These are phyloP conservation scores for Penicillium expansum DNA, from an alignment of 2,329 filamentous ascomycete genomes.

Conservation along the genomic window DNA sequence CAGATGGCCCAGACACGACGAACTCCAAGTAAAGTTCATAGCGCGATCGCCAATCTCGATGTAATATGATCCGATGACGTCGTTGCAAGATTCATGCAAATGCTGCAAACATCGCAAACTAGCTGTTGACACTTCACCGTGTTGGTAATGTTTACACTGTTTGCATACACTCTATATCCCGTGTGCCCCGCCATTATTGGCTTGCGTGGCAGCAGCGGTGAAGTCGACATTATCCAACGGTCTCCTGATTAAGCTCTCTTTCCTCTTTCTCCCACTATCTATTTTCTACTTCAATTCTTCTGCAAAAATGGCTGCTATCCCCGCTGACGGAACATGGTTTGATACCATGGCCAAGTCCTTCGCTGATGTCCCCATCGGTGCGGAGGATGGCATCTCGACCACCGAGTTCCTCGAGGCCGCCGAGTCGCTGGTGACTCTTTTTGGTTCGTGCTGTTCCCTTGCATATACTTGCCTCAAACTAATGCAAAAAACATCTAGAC, in stretches of 20 bases:
- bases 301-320: conserved; percentile 44
- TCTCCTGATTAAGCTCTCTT: conserved; percentile 12
- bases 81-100: conserved; percentile 3
- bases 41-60: conserved; percentile 19
- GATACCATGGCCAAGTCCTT: conserved; percentile 83
- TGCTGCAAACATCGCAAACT: conserved; percentile 14
- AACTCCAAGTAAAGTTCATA: conserved; percentile 4
- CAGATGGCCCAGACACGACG: conserved; percentile 14
- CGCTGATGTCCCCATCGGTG: conserved; percentile 73
- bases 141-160: conserved; percentile 30
- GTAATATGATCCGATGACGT: conserved; percentile 33
- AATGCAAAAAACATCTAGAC: conserved; percentile 43
- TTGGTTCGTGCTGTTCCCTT: conserved; percentile 57
- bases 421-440: conserved; percentile 81
- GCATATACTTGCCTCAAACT: conserved; percentile 5
- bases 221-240: conserved; percentile 16
- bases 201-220: conserved; percentile 36
- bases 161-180: conserved; percentile 18
- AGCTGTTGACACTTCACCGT: background rate
- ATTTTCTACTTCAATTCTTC: conserved; percentile 6
- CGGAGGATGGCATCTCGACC: conserved; percentile 74
- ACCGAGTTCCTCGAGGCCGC: conserved; percentile 87
- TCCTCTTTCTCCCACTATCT: conserved; percentile 6
- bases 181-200: conserved; percentile 16
- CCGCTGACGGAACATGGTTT: conserved; percentile 75